Conservation (phyloP, 2,329 filamentous ascomycete genomes). For the Fusarium sambucinum region DNA sequence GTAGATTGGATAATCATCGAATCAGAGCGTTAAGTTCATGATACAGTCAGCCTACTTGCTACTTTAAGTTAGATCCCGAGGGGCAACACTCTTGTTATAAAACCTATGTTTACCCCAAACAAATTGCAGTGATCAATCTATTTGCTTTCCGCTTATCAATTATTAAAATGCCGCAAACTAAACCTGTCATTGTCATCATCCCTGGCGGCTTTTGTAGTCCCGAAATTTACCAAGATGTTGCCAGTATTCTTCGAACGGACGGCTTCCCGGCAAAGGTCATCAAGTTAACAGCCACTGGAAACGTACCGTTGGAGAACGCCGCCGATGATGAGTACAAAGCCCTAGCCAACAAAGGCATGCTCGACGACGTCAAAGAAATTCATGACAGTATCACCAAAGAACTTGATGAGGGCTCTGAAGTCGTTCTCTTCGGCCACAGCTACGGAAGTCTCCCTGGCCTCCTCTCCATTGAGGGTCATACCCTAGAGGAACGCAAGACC, state of each 20-base stretch:
- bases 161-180: neutral
- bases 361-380: neutral
- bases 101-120: neutral
- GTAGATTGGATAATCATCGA: neutral
- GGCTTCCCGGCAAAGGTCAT: neutral
- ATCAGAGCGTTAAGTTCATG: neutral
- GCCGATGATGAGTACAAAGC: rapidly evolving
- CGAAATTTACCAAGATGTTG: neutral
- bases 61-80: neutral
- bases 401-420: neutral
- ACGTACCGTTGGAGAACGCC: neutral
- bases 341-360: neutral
- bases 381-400: rapidly evolving
- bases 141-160: neutral
- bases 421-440: constrained; percentile 6
- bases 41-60: neutral
- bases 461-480: neutral
- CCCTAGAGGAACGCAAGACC: rapidly evolving
- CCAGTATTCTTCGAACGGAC: neutral
- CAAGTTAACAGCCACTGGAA: neutral
- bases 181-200: neutral
- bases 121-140: no score
- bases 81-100: neutral
- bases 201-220: constrained; percentile 9
- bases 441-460: constrained; percentile 8